Evolutionary conservation across 805 yeast species (phyloP).

Genomic region (Wickerhamomyces chaumierensis): DNA sequence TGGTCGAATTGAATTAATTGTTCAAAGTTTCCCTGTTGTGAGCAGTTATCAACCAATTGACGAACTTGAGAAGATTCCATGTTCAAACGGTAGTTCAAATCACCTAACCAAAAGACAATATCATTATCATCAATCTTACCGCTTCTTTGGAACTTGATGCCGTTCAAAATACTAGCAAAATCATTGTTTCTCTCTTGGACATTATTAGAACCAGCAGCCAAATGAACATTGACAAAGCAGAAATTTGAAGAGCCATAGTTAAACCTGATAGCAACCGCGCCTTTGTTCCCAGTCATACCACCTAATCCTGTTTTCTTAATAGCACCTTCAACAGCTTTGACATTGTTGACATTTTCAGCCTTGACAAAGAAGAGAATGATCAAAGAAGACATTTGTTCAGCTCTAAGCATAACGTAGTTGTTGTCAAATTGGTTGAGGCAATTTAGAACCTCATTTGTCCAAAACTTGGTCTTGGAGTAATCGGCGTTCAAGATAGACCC

Average conservation of each 20-base stretch:
- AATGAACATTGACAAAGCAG: constrained; percentile 80
- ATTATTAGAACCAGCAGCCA: constrained; percentile 86
- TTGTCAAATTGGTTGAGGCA: constrained; percentile 46
- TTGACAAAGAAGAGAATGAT: constrained; percentile 54
- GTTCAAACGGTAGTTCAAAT: constrained; percentile 73
- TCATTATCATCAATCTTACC: constrained; percentile 74
- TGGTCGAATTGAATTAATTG: constrained; percentile 67
- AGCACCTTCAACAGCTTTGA: constrained; percentile 89
- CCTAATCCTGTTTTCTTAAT: constrained; percentile 91
- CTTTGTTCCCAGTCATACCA: constrained; percentile 95
- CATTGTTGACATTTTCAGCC: constrained; percentile 31
- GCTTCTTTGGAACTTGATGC: constrained; percentile 72
- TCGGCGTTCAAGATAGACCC: constrained; percentile 84
- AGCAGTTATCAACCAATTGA: constrained; percentile 24
- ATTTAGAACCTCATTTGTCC: constrained; percentile 61
- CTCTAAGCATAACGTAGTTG: constrained; percentile 53
- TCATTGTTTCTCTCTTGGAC: constrained; percentile 80
- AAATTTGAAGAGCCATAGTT: constrained; percentile 70
- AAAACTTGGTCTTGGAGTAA: constrained; percentile 59
- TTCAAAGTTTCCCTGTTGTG: constrained; percentile 28
- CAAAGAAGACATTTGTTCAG: constrained; percentile 67
- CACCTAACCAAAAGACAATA: constrained; percentile 88
- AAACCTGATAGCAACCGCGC: constrained; percentile 89
- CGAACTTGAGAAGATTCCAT: constrained; percentile 69
- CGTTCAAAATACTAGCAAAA: constrained; percentile 61